These are phyloP conservation scores for Basidiobolus meristosporus DNA, from an alignment of 371 early-diverging fungal species.

Conservation along the genomic window DNA sequence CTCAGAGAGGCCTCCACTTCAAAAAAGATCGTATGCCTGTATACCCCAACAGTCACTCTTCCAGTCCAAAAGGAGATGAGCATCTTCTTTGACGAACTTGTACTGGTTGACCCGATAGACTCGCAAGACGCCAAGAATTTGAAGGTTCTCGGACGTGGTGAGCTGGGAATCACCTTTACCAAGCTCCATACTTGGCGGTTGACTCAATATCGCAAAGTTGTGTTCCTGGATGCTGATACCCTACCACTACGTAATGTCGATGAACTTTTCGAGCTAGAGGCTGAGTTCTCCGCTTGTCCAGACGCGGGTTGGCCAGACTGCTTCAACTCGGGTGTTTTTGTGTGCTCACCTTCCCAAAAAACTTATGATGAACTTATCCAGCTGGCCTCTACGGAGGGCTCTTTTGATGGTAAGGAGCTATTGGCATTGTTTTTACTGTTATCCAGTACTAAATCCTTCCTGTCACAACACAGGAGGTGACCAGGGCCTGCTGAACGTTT, in stretches of 20 bases:
- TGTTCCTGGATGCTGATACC: slow-evolving; percentile 83
- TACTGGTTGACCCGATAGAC: slow-evolving; percentile 32
- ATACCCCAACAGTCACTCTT: slow-evolving; percentile 28
- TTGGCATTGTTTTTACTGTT: background rate
- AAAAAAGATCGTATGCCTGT: slow-evolving; percentile 44
- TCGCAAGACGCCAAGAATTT: slow-evolving; percentile 34
- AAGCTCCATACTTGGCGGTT: slow-evolving; percentile 75
- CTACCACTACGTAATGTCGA: slow-evolving; percentile 63
- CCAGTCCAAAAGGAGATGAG: slow-evolving; percentile 19
- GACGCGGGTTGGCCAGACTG: slow-evolving; percentile 85
- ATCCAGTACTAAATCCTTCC: background rate
- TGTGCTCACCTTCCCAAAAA: slow-evolving; percentile 34
- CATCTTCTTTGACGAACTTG: slow-evolving; percentile 35
- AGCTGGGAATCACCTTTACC: slow-evolving; percentile 72
- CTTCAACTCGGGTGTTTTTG: slow-evolving; percentile 93
- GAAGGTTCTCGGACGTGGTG: slow-evolving; percentile 63
- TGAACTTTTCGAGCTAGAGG: slow-evolving; percentile 53
- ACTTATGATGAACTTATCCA: slow-evolving; percentile 25
- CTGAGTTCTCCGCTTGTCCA: slow-evolving; percentile 53
- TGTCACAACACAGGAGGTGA: slow-evolving; percentile 53
- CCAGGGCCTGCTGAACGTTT: slow-evolving; percentile 83
- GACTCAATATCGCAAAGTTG: slow-evolving; percentile 35
- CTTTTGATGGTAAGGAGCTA: slow-evolving; percentile 49
- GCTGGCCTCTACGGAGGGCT: slow-evolving; percentile 29
- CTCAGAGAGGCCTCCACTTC: slow-evolving; percentile 41